Percentiles rank a stretch among this genome's conserved stretches.
These are phyloP conservation scores for Pseudocercospora crystallina DNA, from an alignment of 2,329 filamentous ascomycete species.

Conservation along the genomic window DNA sequence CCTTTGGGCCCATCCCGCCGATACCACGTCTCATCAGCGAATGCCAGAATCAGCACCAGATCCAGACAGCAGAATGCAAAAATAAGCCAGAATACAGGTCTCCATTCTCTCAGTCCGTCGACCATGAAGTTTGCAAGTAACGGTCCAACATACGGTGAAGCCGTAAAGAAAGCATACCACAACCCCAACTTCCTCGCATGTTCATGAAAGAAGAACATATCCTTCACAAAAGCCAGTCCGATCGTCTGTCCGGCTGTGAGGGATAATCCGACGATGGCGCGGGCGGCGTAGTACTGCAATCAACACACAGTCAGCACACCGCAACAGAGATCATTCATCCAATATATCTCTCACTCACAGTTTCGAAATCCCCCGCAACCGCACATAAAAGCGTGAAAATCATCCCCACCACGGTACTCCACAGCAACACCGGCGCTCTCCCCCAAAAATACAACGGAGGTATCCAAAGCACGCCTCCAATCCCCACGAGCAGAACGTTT, in stretches of 20 bases:
- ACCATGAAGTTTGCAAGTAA: not conserved
- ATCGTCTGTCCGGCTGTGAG: slow-evolving; percentile 7
- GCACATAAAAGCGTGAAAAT: not conserved
- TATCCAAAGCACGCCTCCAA: slow-evolving; percentile 4
- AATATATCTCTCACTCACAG: no score
- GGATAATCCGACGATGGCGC: not conserved
- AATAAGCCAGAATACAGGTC: not conserved
- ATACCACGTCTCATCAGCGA: not conserved
- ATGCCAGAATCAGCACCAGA: not conserved
- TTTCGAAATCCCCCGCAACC: not conserved
- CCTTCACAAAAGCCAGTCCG: slow-evolving; percentile 1
- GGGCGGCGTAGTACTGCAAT: not conserved
- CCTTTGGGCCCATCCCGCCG: not conserved
- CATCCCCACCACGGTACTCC: slow-evolving; percentile 1
- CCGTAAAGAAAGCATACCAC: not conserved
- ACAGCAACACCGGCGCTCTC: slow-evolving; percentile 5
- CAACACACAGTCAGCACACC: no score
- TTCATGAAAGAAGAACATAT: not conserved
- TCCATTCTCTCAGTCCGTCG: not conserved
- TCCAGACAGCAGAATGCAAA: not conserved
- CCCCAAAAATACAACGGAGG: not conserved
- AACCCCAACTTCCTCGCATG: not conserved
- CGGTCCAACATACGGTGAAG: not conserved
- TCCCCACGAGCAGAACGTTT: slow-evolving; percentile 1
- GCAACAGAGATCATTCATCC: no score